Evolutionary conservation across 1,284 basidiomycete species (phyloP).

Genomic region (Leccinum angustisporum): DNA sequence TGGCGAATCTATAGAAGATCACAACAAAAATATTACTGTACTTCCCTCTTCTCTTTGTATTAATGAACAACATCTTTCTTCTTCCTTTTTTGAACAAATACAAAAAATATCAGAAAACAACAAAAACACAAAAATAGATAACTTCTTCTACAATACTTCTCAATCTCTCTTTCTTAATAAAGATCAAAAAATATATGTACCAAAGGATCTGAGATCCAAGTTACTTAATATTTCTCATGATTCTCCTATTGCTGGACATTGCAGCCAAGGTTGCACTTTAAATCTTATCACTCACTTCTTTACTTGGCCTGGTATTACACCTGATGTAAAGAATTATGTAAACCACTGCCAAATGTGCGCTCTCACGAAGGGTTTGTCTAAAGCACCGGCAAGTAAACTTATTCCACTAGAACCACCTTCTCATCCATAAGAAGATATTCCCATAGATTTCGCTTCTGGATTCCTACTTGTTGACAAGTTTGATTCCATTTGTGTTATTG

Average conservation of each 20-base stretch:
- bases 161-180: not conserved
- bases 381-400: not conserved
- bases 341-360: not conserved
- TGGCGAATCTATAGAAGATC: not conserved
- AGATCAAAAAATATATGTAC: not conserved
- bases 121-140: not conserved
- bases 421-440: not conserved
- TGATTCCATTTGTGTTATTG: not conserved
- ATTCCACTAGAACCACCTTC: not conserved
- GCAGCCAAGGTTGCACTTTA: fast-evolving
- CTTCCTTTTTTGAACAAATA: too few relatives aligned
- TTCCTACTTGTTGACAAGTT: not conserved
- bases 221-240: too few relatives aligned
- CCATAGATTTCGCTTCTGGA: not conserved
- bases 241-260: not conserved
- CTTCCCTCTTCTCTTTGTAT: not conserved
- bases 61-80: not conserved
- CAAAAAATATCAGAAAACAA: too few relatives aligned
- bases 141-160: not conserved
- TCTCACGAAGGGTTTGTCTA: not conserved
- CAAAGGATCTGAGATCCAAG: too few relatives aligned
- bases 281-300: not conserved
- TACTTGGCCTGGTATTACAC: not conserved
- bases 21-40: not conserved
- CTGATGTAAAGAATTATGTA: not conserved